phyloP scores from a whole-genome alignment of 176 grass and related monocot species.

The Eragrostis curvula region DNA sequence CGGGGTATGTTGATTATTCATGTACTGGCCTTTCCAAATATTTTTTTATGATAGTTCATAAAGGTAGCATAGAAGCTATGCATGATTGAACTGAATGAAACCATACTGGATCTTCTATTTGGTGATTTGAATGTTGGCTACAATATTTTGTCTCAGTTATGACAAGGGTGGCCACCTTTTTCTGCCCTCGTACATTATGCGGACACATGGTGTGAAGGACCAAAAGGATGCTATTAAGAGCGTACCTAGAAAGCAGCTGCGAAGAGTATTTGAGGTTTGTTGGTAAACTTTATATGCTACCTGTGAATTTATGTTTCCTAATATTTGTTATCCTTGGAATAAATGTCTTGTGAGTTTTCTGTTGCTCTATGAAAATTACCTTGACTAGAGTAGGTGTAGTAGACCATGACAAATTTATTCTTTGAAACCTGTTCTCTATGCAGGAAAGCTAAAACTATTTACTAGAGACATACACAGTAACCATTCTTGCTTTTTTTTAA shows the following conservation, averaged over 20 bases:
- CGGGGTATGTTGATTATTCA: constrained; percentile 71
- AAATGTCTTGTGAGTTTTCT: not conserved
- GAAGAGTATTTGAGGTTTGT: constrained; percentile 83
- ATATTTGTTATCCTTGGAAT: not conserved
- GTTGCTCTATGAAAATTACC: constrained; percentile 8
- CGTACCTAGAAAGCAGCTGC: constrained; percentile 76
- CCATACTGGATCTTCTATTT: constrained; percentile 22
- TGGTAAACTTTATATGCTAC: constrained; percentile 25
- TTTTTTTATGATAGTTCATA: constrained; percentile 5
- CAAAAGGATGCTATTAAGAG: constrained; percentile 84
- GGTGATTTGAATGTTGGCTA: constrained; percentile 15
- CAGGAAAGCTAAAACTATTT: not conserved
- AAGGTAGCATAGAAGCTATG: constrained; percentile 7
- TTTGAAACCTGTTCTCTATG: not conserved
- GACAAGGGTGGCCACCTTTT: constrained; percentile 84
- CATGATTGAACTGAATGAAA: constrained; percentile 9
- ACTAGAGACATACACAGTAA: not conserved
- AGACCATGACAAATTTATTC: constrained; percentile 19
- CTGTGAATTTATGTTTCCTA: constrained; percentile 25
- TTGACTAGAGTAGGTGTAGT: not conserved
- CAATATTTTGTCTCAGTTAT: constrained; percentile 62
- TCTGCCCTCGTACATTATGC: constrained; percentile 93
- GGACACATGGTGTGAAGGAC: constrained; percentile 90
- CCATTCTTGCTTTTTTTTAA: constrained; percentile 32
- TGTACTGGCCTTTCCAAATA: constrained; percentile 30